phyloP scores from a whole-genome alignment of 768 basidiomycete species.

The Boletus subcaerulescens region DNA sequence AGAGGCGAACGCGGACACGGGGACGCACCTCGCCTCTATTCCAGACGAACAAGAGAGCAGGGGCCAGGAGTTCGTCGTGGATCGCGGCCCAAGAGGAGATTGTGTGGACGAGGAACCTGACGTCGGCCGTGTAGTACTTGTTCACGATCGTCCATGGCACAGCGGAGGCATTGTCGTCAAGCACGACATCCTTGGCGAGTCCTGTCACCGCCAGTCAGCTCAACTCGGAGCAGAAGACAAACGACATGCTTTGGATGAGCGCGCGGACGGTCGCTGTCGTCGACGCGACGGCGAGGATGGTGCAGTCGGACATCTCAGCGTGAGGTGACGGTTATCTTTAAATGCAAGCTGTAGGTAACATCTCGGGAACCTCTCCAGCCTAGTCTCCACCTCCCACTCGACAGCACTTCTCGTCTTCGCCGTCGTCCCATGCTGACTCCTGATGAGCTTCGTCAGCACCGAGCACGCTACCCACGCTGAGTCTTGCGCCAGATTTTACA shows the following conservation, averaged over 20 bases:
- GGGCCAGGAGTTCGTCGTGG: conserved; percentile 40
- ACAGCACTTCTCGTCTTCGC: no score
- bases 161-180: conserved; percentile 15
- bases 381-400: no score
- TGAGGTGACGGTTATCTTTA: neutral
- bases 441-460: conserved; percentile 10
- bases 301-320: conserved; percentile 17
- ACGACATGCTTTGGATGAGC: conserved; percentile 27
- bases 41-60: conserved; percentile 78
- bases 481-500: neutral
- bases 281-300: conserved; percentile 27
- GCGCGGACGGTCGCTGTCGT: conserved; percentile 14
- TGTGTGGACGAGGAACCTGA: conserved; percentile 60
- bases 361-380: neutral
- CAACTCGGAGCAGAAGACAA: neutral
- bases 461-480: conserved; percentile 11
- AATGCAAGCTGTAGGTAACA: neutral
- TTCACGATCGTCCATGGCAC: conserved; percentile 77
- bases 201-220: conserved; percentile 22
- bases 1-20: neutral
- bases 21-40: conserved; percentile 56
- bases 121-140: conserved; percentile 77
- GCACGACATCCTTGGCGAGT: conserved; percentile 18
- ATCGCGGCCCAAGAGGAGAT: conserved; percentile 42
- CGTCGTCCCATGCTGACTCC: conserved; percentile 1